These are phyloP conservation scores for Vanrija sp. DNA, from an alignment of 1,284 basidiomycete species.

Conservation along the genomic window DNA sequence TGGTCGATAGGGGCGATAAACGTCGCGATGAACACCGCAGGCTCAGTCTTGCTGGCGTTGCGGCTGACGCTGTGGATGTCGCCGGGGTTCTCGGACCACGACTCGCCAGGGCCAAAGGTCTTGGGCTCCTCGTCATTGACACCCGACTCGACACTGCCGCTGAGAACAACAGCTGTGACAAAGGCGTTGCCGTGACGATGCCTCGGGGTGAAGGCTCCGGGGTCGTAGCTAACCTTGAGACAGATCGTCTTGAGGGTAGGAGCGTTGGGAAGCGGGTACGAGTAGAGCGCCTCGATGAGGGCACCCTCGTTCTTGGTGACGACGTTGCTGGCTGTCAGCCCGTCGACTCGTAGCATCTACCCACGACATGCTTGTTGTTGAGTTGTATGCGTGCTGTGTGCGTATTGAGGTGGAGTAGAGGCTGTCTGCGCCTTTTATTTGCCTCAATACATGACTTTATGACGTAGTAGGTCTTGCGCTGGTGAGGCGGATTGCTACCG, in stretches of 20 bases:
- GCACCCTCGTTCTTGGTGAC: too few relatives aligned
- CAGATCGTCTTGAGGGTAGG: conserved; percentile 1
- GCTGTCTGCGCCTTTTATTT: too few relatives aligned
- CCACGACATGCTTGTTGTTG: too few relatives aligned
- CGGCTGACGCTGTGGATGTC: conserved; percentile 4
- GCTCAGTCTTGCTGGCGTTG: conserved; percentile 8
- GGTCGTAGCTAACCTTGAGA: conserved; percentile 7
- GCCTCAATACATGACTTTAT: too few relatives aligned
- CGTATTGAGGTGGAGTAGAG: too few relatives aligned
- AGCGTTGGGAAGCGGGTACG: conserved; percentile 8
- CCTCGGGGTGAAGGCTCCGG: conserved; percentile 1
- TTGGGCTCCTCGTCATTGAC: conserved; percentile 5
- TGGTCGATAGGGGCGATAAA: conserved; percentile 5
- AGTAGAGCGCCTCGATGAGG: not conserved
- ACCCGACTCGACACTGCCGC: not conserved
- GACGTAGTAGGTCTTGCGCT: too few relatives aligned
- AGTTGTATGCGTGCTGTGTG: too few relatives aligned
- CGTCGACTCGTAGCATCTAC: too few relatives aligned
- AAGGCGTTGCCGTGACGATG: conserved; percentile 10
- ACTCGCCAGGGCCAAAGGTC: conserved; percentile 1
- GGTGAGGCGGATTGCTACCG: too few relatives aligned
- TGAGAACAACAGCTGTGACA: conserved; percentile 1
- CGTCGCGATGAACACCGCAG: conserved; percentile 1
- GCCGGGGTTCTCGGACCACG: conserved; percentile 8
- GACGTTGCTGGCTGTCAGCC: too few relatives aligned